Conservation (phyloP, 306 rosid species). For the Chamaecrista fasciculata region DNA sequence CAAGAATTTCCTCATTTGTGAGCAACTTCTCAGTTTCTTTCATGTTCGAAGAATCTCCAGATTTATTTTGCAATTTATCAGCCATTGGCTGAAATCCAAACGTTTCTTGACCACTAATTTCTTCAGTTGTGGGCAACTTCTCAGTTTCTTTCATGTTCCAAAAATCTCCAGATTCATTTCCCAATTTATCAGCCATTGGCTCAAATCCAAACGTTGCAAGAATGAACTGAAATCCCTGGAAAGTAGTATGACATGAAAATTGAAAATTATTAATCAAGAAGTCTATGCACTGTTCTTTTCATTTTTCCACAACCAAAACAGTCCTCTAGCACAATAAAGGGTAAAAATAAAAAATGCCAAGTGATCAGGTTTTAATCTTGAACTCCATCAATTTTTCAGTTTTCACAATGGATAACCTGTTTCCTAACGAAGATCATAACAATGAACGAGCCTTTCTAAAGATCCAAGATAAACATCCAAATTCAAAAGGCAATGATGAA, state of each 20-base stretch:
- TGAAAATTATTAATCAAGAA: neutral
- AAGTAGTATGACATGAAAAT: neutral
- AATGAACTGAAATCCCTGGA: constrained; percentile 13
- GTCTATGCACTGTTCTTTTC: neutral
- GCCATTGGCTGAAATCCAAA: constrained; percentile 44
- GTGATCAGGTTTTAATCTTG: neutral
- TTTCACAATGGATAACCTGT: neutral
- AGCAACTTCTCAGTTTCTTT: constrained; percentile 68
- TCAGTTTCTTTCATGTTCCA: no score
- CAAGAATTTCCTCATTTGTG: constrained; percentile 79
- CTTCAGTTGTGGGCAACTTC: no score
- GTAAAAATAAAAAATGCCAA: neutral
- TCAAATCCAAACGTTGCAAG: neutral
- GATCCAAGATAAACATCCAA: no score
- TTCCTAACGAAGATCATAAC: neutral
- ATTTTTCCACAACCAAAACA: neutral
- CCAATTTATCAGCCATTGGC: no score
- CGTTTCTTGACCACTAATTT: no score
- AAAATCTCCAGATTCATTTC: no score
- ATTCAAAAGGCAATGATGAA: no score
- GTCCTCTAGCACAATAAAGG: neutral
- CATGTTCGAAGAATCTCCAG: constrained; percentile 37
- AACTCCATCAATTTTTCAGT: neutral
- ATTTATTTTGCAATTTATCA: constrained; percentile 38
- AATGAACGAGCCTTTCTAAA: neutral